Evolutionary conservation across 495 filamentous ascomycete genomes (phyloP).

Genomic region (Trichoderma asperelloides): DNA sequence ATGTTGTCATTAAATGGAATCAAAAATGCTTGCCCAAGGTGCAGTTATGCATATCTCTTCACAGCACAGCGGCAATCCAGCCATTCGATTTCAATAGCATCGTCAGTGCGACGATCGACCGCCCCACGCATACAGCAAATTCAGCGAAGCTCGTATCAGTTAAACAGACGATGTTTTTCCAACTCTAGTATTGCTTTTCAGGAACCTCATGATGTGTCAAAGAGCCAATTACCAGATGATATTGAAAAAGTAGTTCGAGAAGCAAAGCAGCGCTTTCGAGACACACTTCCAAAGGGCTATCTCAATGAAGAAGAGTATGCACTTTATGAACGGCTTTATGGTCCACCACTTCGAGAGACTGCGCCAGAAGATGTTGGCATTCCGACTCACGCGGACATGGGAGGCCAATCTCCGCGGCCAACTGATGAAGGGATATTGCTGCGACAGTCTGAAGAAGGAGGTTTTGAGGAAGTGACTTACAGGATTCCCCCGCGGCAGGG

Average conservation of each 20-base stretch:
- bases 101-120: background rate
- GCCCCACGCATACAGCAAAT: constrained; percentile 1
- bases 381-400: constrained; percentile 21
- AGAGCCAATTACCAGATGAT: constrained; percentile 19
- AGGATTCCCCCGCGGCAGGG: constrained; percentile 12
- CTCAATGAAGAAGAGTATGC: constrained; percentile 60
- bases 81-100: background rate
- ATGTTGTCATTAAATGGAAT: background rate
- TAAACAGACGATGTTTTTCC: constrained; percentile 23
- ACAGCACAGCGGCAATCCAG: background rate
- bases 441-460: constrained; percentile 50
- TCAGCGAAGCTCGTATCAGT: constrained; percentile 8
- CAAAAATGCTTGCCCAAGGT: background rate
- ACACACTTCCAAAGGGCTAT: constrained; percentile 65
- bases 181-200: constrained; percentile 12
- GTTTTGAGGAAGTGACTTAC: constrained; percentile 52
- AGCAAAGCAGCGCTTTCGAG: constrained; percentile 66
- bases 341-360: constrained; percentile 51
- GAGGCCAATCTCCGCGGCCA: constrained; percentile 17
- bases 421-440: constrained; percentile 27
- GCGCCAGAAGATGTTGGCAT: constrained; percentile 48
- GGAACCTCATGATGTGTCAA: constrained; percentile 31
- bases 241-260: constrained; percentile 57
- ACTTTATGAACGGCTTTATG: constrained; percentile 76
- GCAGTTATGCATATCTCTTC: background rate